phyloP scores from a whole-genome alignment of 1,139 yeast genomes.

The Blastobotrys elegans region DNA sequence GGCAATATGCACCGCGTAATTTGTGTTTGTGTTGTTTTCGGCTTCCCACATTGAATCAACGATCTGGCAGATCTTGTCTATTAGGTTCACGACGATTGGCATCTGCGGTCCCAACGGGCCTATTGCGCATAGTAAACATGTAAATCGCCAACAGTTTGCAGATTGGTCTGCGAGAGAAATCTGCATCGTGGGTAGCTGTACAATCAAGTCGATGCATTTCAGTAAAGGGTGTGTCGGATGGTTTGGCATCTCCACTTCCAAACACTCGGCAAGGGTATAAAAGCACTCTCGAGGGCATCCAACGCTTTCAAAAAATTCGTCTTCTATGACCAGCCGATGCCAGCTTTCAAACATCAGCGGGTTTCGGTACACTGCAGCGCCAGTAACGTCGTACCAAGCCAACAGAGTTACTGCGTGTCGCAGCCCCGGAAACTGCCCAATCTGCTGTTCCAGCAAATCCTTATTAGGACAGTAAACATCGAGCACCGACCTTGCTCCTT shows the following conservation, averaged over 20 bases:
- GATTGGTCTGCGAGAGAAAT: not conserved
- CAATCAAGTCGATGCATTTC: not conserved
- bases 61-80: slow-evolving; percentile 14
- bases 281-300: slow-evolving; percentile 21
- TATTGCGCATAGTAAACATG: slow-evolving; percentile 19
- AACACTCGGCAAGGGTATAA: not conserved
- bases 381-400: slow-evolving; percentile 25
- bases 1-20: slow-evolving; percentile 19
- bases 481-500: slow-evolving; percentile 22
- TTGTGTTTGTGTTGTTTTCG: not conserved
- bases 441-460: slow-evolving; percentile 6
- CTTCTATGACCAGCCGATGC: slow-evolving; percentile 22
- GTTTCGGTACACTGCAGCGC: slow-evolving; percentile 18
- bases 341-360: slow-evolving; percentile 21
- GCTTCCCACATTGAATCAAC: not conserved
- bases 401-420: slow-evolving; percentile 23
- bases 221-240: not conserved
- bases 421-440: slow-evolving; percentile 18
- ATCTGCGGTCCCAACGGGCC: not conserved
- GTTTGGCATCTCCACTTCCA: not conserved
- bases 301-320: slow-evolving; percentile 19
- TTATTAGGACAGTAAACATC: slow-evolving; percentile 21
- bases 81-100: slow-evolving; percentile 9
- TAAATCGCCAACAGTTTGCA: slow-evolving; percentile 19
- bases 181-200: not conserved